Percentiles rank a stretch among this genome's conserved stretches.
phyloP scores from a whole-genome alignment of 257 asterid genomes.

The Paulownia fortunei region DNA sequence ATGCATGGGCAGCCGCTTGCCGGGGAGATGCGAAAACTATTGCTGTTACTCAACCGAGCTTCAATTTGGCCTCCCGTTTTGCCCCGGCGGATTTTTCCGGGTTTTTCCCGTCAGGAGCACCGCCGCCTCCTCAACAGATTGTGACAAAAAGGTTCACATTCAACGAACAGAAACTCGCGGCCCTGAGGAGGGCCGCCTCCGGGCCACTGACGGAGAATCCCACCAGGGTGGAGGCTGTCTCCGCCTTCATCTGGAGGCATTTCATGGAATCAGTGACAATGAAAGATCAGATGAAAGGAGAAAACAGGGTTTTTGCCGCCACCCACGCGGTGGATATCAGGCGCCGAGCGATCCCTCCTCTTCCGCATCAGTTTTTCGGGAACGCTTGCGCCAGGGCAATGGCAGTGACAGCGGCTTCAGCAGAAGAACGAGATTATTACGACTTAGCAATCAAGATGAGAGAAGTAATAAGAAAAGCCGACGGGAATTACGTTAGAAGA shows the following conservation, averaged over 20 bases:
- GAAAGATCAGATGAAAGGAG: background rate
- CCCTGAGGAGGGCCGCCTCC: conserved; percentile 7
- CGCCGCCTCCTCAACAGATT: conserved; percentile 13
- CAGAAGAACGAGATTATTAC: background rate
- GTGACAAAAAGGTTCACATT: conserved; percentile 29
- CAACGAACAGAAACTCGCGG: conserved; percentile 21
- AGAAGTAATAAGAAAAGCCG: conserved; percentile 23
- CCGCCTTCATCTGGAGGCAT: conserved; percentile 44
- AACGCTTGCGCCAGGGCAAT: conserved; percentile 40
- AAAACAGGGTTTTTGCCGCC: conserved; percentile 19
- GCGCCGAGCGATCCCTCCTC: conserved; percentile 36
- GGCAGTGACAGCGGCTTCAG: background rate
- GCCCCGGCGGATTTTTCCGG: conserved; percentile 32
- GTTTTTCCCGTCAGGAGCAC: background rate
- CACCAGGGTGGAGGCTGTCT: conserved; percentile 42
- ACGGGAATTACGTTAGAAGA: conserved; percentile 18
- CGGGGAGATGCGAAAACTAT: background rate
- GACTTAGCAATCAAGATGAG: conserved; percentile 25
- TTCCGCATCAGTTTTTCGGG: conserved; percentile 30
- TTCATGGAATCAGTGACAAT: conserved; percentile 11
- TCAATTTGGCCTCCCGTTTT: conserved; percentile 32
- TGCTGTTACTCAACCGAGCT: background rate
- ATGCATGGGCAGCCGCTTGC: conserved; percentile 43
- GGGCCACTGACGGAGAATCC: conserved; percentile 33
- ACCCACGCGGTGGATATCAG: conserved; percentile 39